Evolutionary conservation across 225 moss, liverwort and hornwort genomes (phyloP).

Genomic region (Rhytidiadelphus loreus): DNA sequence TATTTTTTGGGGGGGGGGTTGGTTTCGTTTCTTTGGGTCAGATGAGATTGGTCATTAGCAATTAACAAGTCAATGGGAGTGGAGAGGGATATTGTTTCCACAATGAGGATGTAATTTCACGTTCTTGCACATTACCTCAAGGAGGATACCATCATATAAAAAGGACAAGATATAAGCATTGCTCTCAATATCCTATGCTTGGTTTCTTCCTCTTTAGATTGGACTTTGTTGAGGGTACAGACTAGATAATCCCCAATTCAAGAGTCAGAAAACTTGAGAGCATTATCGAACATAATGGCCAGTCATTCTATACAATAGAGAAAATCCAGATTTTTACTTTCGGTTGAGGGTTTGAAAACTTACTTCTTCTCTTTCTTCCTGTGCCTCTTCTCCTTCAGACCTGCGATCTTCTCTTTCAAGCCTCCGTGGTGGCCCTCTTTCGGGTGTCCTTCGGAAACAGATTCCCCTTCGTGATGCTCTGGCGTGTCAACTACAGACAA

Average conservation of each 20-base stretch:
- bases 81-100: background rate
- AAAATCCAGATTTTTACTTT: too few species aligned
- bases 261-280: too few species aligned
- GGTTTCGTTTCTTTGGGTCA: background rate
- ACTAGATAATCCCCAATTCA: background rate
- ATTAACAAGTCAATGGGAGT: background rate
- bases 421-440: background rate
- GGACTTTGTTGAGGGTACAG: background rate
- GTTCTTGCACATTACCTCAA: background rate
- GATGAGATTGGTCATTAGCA: background rate
- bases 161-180: background rate
- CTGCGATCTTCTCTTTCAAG: background rate
- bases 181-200: background rate
- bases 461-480: background rate
- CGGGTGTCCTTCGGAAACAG: background rate
- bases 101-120: background rate
- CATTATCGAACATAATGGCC: background rate
- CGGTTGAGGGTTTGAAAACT: background rate
- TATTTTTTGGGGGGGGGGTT: too few species aligned
- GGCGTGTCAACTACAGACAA: background rate
- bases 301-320: background rate
- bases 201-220: background rate
- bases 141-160: background rate
- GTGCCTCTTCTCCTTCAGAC: slow-evolving; percentile 4
- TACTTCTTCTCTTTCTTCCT: slow-evolving; percentile 7